Evolutionary conservation across 2,329 filamentous ascomycete genomes (phyloP).

Genomic region (Westerdykella sp.): DNA sequence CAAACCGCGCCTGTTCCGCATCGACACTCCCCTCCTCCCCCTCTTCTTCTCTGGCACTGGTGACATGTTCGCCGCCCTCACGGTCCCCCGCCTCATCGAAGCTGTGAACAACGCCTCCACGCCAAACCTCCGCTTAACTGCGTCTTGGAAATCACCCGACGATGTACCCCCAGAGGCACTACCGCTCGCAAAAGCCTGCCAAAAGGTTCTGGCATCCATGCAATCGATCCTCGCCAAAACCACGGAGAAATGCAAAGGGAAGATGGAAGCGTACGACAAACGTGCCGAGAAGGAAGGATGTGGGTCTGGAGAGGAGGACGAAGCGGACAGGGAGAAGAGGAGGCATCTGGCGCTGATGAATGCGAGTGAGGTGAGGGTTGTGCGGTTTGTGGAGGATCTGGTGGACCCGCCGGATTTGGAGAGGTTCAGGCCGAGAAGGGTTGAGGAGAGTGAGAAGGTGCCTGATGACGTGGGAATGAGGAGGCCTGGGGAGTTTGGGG

Average conservation of each 20-base stretch:
- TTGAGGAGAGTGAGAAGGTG: conserved; percentile 17
- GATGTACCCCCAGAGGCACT: conserved; percentile 61
- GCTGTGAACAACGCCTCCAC: conserved; percentile 52
- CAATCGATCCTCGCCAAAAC: conserved; percentile 71
- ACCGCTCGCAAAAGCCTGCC: conserved; percentile 74
- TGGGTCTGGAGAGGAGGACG: conserved; percentile 39
- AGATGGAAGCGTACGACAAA: conserved; percentile 48
- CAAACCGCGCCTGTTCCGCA: conserved; percentile 75
- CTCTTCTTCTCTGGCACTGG: conserved; percentile 95
- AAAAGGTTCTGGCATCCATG: conserved; percentile 90
- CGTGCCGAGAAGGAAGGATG: conserved; percentile 44
- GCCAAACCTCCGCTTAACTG: conserved; percentile 45
- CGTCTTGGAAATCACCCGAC: conserved; percentile 73
- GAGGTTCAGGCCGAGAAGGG: conserved; percentile 50
- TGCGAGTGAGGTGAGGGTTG: conserved; percentile 81
- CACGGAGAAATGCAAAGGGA: conserved; percentile 58
- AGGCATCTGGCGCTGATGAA: conserved; percentile 66
- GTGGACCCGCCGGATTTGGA: conserved; percentile 60
- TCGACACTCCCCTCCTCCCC: conserved; percentile 79
- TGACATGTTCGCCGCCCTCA: conserved; percentile 95
- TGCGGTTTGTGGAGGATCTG: conserved; percentile 66
- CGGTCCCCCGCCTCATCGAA: conserved; percentile 80
- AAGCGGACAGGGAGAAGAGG: conserved; percentile 48
- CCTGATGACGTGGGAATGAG: conserved; percentile 9
- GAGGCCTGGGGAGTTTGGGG: conserved; percentile 17